These are phyloP conservation scores for Epichloe gansuensis DNA, from an alignment of 2,329 filamentous ascomycete species.

Conservation along the genomic window DNA sequence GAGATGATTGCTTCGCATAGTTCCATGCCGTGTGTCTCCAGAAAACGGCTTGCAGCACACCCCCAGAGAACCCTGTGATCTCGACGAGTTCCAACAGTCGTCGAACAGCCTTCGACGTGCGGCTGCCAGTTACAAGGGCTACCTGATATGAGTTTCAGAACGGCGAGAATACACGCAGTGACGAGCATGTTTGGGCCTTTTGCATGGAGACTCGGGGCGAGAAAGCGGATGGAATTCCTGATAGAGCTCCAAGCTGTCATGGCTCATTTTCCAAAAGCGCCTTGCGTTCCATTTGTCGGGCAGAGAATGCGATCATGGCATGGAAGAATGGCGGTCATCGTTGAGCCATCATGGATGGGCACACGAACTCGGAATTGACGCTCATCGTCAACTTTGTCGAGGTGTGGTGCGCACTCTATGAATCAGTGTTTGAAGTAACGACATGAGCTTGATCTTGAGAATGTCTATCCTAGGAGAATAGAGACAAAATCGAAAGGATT, in stretches of 20 bases:
- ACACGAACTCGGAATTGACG: conserved; percentile 40
- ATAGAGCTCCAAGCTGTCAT: conserved; percentile 39
- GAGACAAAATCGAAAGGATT: conserved; percentile 9
- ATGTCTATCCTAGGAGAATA: conserved; percentile 16
- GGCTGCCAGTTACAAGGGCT: conserved; percentile 38
- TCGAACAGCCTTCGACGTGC: conserved; percentile 44
- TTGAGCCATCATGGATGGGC: conserved; percentile 35
- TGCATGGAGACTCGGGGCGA: conserved; percentile 29
- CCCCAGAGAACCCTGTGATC: conserved; percentile 32
- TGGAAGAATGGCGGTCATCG: conserved; percentile 32
- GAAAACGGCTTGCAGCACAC: conserved; percentile 40
- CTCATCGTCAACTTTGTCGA: conserved; percentile 44
- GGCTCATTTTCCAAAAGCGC: conserved; percentile 34
- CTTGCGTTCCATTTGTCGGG: conserved; percentile 38
- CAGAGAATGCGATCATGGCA: conserved; percentile 40
- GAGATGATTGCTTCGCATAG: conserved; percentile 42
- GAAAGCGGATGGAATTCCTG: conserved; percentile 36
- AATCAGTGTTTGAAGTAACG: conserved; percentile 37
- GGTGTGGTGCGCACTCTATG: conserved; percentile 33
- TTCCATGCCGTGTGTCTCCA: conserved; percentile 49
- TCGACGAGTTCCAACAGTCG: conserved; percentile 36
- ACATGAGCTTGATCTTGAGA: conserved; percentile 14
- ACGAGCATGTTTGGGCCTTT: conserved; percentile 33
- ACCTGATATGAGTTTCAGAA: conserved; percentile 36
- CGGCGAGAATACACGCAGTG: conserved; percentile 33